Percentiles rank a stretch among this genome's conserved stretches.
Conservation (phyloP, 176 grass and related monocot genomes). For the Musa troglodytarum region DNA sequence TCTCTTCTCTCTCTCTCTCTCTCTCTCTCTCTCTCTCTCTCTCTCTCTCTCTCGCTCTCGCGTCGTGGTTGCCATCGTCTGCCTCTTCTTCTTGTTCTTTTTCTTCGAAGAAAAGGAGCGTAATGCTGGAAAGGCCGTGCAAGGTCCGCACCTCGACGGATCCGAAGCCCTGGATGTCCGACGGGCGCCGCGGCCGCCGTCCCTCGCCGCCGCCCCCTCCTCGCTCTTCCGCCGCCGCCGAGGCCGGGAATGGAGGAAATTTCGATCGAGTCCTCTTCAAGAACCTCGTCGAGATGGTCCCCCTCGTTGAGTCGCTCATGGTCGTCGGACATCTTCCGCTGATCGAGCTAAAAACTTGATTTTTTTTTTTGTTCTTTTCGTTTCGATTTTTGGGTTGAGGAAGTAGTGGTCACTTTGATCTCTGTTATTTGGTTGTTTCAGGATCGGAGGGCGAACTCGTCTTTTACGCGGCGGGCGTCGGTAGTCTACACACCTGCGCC, state of each 20-base stretch:
- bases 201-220: neutral
- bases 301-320: constrained; percentile 97
- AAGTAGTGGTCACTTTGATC: neutral
- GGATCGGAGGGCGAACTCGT: constrained; percentile 70
- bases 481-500: constrained; percentile 83
- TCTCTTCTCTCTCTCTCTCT: neutral
- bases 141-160: neutral
- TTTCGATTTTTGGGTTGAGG: neutral
- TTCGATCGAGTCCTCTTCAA: constrained; percentile 92
- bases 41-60: neutral
- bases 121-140: constrained; percentile 7
- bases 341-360: constrained; percentile 1
- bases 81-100: no score
- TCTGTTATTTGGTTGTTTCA: constrained; percentile 13
- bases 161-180: neutral
- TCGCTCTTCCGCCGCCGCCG: neutral
- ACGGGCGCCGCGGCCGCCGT: neutral
- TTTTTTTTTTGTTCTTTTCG: neutral
- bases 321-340: constrained; percentile 15
- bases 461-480: constrained; percentile 64
- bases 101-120: neutral
- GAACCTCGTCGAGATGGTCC: constrained; percentile 96
- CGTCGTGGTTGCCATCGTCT: no score
- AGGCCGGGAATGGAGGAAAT: constrained; percentile 22
- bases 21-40: no score